These are phyloP conservation scores for Diaporthe destruens DNA, from an alignment of 2,329 filamentous ascomycete genomes.

Conservation along the genomic window DNA sequence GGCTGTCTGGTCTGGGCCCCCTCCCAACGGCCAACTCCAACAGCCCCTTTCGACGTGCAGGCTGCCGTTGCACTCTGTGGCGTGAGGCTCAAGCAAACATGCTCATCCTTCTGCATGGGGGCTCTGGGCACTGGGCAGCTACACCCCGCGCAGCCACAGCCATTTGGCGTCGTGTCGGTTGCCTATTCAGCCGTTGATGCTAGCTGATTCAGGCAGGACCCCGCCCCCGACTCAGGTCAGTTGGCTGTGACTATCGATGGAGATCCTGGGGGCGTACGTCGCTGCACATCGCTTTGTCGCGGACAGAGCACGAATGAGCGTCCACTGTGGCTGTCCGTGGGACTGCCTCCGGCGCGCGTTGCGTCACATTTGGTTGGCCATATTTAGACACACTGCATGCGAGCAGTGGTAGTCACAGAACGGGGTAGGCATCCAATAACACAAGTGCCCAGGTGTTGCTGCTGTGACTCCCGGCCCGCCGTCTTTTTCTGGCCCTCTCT, in stretches of 20 bases:
- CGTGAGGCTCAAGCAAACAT: constrained; percentile 34
- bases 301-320: constrained; percentile 34
- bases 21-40: constrained; percentile 19
- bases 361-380: constrained; percentile 33
- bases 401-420: constrained; percentile 23
- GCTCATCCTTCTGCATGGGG: constrained; percentile 23
- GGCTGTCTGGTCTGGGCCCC: constrained; percentile 9
- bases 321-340: constrained; percentile 2
- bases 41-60: constrained; percentile 36
- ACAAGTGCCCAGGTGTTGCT: neutral
- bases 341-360: constrained; percentile 17
- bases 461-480: constrained; percentile 15
- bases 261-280: constrained; percentile 17
- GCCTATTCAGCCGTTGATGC: constrained; percentile 32
- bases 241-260: constrained; percentile 19
- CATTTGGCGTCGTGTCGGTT: constrained; percentile 23
- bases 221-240: constrained; percentile 30
- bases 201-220: constrained; percentile 32
- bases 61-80: constrained; percentile 24
- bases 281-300: constrained; percentile 33
- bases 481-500: constrained; percentile 11
- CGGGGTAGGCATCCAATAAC: constrained; percentile 5
- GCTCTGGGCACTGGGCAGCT: neutral
- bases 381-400: constrained; percentile 34
- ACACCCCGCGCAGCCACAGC: constrained; percentile 12